These are phyloP conservation scores for Rubia yunnanensis DNA, from an alignment of 257 asterid species.

Conservation along the genomic window DNA sequence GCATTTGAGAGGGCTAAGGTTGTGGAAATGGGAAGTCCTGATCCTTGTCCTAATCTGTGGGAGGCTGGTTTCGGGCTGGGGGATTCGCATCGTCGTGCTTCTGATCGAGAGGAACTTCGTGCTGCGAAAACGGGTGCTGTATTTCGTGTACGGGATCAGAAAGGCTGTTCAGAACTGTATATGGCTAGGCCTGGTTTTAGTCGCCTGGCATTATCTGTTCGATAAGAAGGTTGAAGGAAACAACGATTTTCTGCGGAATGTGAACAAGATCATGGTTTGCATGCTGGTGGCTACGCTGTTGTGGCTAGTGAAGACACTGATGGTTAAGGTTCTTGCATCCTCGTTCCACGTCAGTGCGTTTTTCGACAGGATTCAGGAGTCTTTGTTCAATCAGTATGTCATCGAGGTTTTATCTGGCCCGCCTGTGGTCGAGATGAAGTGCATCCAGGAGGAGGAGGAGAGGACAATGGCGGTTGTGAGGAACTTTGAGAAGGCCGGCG, in stretches of 20 bases:
- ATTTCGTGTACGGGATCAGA: slow-evolving; percentile 76
- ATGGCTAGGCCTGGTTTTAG: slow-evolving; percentile 75
- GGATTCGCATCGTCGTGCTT: slow-evolving; percentile 52
- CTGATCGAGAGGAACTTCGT: slow-evolving; percentile 68
- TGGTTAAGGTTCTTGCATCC: slow-evolving; percentile 88
- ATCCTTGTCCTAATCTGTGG: slow-evolving; percentile 75
- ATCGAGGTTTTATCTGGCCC: slow-evolving; percentile 82
- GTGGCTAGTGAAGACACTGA: slow-evolving; percentile 81
- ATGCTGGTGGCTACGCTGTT: slow-evolving; percentile 60
- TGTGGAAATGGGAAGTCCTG: slow-evolving; percentile 86
- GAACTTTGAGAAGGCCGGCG: slow-evolving; percentile 74
- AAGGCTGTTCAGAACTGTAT: slow-evolving; percentile 80
- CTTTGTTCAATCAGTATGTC: slow-evolving; percentile 69
- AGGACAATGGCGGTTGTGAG: slow-evolving; percentile 53
- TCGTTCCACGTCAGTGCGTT: slow-evolving; percentile 95
- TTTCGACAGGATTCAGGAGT: slow-evolving; percentile 85
- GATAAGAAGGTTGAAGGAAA: slow-evolving; percentile 42
- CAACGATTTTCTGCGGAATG: slow-evolving; percentile 38
- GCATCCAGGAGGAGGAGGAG: slow-evolving; percentile 56
- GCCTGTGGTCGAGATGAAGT: slow-evolving; percentile 47
- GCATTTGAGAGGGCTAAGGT: slow-evolving; percentile 37
- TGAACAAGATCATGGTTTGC: slow-evolving; percentile 65
- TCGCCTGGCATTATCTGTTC: slow-evolving; percentile 80
- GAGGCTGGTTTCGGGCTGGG: slow-evolving; percentile 82
- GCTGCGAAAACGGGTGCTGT: slow-evolving; percentile 61